Base-by-base conservation (phyloP, 176 grass and related monocot genomes). In the Elaeis guineensis region DNA sequence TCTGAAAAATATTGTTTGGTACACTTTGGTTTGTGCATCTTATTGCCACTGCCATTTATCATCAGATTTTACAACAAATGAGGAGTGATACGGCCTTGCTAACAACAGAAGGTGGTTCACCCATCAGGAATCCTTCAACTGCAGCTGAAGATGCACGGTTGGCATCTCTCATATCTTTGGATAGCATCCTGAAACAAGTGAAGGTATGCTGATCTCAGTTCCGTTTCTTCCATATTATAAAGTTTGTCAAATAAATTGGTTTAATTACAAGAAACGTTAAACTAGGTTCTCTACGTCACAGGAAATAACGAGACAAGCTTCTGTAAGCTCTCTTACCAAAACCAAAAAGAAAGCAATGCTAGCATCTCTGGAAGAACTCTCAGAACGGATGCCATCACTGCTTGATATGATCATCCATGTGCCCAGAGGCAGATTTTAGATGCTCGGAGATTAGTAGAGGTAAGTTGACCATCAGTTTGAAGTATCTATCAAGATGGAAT, bases 1-100 rank as follows among this genome's bases (percentile, higher is more conserved):
- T 30, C 28, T 30, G 28, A 6, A 30, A 30, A 30, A 6, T 30
- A 30, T 30, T 30, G 28, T 30, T 30, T 30, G 28, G 28, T 30
- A 30, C 28, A 30, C 9, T 57, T 57, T 19, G 71, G 17, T 26
- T 1, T n/a, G 50, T 28, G 15, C 18, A 56, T 72, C 57, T 77
- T 52, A 72, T 44, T 51, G 24, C 0, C 28, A 20, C 49, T 70
- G 17, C 26, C 9, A 61, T 17, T 25, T 75, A 24, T 84, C 88
- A 28, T 72, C 81, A 92, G 87, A 97, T 97, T 78, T 77, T 91
- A 78, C 93, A 97, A 83, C 87, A 89, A 89, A 92, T 97, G 87
- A 75, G 87, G 72, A 80, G 24, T 61, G 84, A 97, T 71, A 85
- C 81, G 25, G 87, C 81, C 23, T 78, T 97, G 73, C 77, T 97